Conservation (phyloP, 176 grass and related monocot genomes). For the Triticum urartu region DNA sequence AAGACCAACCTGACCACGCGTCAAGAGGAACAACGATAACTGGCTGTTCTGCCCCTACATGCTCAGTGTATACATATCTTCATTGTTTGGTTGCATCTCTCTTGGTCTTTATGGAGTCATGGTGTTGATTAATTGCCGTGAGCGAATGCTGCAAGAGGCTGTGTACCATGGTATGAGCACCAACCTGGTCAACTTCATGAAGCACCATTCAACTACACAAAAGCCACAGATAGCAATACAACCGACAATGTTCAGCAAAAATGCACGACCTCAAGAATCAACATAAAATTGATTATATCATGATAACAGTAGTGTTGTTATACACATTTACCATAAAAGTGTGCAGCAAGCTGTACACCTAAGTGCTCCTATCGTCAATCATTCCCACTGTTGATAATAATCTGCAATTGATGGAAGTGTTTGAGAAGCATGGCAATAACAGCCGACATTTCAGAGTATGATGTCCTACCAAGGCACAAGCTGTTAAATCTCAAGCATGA, state of each 20-base stretch:
- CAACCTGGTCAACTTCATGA: no score
- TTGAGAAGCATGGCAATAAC: conserved; percentile 21
- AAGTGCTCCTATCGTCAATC: conserved; percentile 94
- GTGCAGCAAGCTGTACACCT: conserved; percentile 94
- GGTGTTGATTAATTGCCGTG: no score
- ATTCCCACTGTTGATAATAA: conserved; percentile 99
- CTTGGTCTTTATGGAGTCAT: no score
- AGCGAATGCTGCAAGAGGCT: no score
- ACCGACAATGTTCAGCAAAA: background rate
- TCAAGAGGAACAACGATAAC: no score
- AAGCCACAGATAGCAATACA: background rate
- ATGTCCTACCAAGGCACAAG: background rate
- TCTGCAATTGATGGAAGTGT: conserved; percentile 39
- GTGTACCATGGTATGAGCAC: no score
- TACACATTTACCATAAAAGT: conserved; percentile 73
- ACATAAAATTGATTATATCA: background rate
- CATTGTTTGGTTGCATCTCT: no score
- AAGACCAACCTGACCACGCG: no score
- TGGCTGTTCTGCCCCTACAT: no score
- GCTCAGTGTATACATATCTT: no score
- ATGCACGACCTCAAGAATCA: background rate
- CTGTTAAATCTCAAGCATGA: conserved; percentile 7
- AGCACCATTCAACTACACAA: no score
- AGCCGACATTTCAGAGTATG: conserved; percentile 7
- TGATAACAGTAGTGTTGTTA: background rate